Evolutionary conservation across 306 rosid genomes (phyloP), one percentile per base, ranked within the genome.

Genomic region (Vachellia pachyceras): DNA sequence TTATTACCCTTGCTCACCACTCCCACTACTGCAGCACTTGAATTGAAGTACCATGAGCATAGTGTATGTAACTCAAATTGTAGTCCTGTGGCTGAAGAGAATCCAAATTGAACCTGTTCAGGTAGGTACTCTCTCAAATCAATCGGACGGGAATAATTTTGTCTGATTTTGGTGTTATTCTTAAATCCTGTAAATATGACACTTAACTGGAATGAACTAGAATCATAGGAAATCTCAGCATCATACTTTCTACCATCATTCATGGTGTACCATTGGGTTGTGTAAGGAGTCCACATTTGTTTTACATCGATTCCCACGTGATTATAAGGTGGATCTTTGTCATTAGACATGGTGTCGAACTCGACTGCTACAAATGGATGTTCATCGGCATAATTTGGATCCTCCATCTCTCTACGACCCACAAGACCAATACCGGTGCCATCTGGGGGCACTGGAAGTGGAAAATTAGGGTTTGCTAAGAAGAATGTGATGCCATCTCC

Each of bases 401-500:
- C 18, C 12, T 44, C 0, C 54, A 23, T 23, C 7, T 7, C 68
- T 1, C 3, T 1, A 6, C 69, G 40, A 33, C 79, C 37, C 5
- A 73, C 37, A 39, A 80, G 84, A 12, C 79, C 84, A 64, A 80
- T 73, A 5, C 84, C 84, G 2, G 25, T 1, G 7, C 84, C 84
- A 25, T 80, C 75, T 23, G 68, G 73, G 9, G 74, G 74, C 3
- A 44, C 65, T 5, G 77, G 77, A 25, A 81, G 44, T 9, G 76
- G 64, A n/a, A 66, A 69, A 9, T 75, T 12, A 9, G 74, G 63
- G 77, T 40, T 39, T 4, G 85, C 88, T 0, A 86, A 76, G 73
- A 86, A 86, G 84, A 88, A 88, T 3, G 88, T 76, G 18, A 86
- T 49, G 15, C 87, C 92, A 35, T 86, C 85, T 23, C 76, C 92